Evolutionary conservation across 805 yeast genomes (phyloP).

Genomic region (Yarrowia hollandica): DNA sequence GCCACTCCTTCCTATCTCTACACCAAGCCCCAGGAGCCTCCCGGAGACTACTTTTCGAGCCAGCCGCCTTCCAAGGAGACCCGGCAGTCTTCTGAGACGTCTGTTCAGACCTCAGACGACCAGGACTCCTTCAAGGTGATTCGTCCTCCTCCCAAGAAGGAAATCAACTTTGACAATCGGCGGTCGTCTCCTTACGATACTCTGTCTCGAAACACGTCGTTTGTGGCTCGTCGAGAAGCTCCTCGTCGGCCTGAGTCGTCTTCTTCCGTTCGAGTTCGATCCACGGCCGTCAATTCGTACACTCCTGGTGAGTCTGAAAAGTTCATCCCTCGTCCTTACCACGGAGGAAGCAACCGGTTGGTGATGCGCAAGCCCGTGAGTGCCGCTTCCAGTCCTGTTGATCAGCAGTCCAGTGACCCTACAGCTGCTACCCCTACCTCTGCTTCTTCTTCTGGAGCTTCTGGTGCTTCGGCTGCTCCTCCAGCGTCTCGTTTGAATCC

Average conservation of each 20-base stretch:
- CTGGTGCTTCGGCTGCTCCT: not conserved
- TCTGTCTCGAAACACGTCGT: constrained; percentile 44
- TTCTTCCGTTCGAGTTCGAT: constrained; percentile 30
- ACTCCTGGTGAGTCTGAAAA: constrained; percentile 37
- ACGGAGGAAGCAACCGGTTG: constrained; percentile 33
- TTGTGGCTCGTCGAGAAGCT: constrained; percentile 65
- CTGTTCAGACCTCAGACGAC: constrained; percentile 11
- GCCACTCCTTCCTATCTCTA: constrained; percentile 22
- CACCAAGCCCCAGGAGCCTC: constrained; percentile 30
- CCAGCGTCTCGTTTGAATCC: constrained; percentile 2
- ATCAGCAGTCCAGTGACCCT: constrained; percentile 4
- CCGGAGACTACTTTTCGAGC: constrained; percentile 4
- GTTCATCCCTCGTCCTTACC: constrained; percentile 37
- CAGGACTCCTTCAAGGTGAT: constrained; percentile 61
- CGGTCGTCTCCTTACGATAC: constrained; percentile 68
- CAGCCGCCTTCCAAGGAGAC: constrained; percentile 8
- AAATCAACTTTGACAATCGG: constrained; percentile 78
- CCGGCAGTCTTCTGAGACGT: not conserved
- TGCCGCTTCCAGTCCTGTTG: constrained; percentile 3
- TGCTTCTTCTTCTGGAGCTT: too few species aligned
- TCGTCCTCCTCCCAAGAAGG: constrained; percentile 57
- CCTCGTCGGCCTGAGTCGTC: constrained; percentile 44
- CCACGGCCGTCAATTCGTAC: constrained; percentile 31
- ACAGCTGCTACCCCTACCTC: not conserved
- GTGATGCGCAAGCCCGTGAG: constrained; percentile 36